Conservation (phyloP, 768 basidiomycete genomes). For the Hericium alpestre region DNA sequence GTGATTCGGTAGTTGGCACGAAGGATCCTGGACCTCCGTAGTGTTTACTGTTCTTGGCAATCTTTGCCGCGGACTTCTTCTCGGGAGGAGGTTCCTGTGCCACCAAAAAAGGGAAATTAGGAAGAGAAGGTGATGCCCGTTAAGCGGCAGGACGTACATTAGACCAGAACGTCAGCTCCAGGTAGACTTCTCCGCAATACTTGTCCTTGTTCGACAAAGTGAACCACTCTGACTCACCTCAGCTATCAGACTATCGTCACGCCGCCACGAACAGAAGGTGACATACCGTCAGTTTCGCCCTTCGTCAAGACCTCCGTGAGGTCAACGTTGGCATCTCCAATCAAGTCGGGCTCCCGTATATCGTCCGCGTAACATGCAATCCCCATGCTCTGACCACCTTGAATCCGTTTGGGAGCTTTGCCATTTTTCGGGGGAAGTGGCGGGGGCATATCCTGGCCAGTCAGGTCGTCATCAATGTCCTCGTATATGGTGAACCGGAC, state of each 20-base stretch:
- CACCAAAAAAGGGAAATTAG: not conserved
- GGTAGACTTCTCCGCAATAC: constrained; percentile 90
- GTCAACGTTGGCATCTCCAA: constrained; percentile 85
- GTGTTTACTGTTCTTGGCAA: constrained; percentile 41
- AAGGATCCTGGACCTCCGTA: constrained; percentile 78
- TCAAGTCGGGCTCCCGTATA: constrained; percentile 86
- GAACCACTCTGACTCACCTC: constrained; percentile 74
- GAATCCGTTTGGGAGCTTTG: constrained; percentile 35
- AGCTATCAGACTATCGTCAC: constrained; percentile 9
- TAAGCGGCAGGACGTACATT: constrained; percentile 45
- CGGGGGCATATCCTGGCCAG: constrained; percentile 36
- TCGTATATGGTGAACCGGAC: constrained; percentile 85
- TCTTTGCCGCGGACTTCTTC: constrained; percentile 46
- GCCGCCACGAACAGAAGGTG: not conserved
- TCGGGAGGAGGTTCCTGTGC: constrained; percentile 70
- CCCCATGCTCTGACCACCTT: constrained; percentile 66
- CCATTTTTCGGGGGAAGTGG: constrained; percentile 57
- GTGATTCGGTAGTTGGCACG: constrained; percentile 29
- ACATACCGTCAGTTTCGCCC: constrained; percentile 92
- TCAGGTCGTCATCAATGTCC: constrained; percentile 39
- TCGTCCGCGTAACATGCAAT: constrained; percentile 93
- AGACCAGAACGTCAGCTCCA: constrained; percentile 96
- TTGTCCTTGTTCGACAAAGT: constrained; percentile 81
- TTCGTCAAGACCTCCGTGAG: constrained; percentile 84
- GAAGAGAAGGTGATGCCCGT: not conserved